Base-by-base conservation (phyloP, 2,329 filamentous ascomycete genomes). In the Trichoderma semiorbis region DNA sequence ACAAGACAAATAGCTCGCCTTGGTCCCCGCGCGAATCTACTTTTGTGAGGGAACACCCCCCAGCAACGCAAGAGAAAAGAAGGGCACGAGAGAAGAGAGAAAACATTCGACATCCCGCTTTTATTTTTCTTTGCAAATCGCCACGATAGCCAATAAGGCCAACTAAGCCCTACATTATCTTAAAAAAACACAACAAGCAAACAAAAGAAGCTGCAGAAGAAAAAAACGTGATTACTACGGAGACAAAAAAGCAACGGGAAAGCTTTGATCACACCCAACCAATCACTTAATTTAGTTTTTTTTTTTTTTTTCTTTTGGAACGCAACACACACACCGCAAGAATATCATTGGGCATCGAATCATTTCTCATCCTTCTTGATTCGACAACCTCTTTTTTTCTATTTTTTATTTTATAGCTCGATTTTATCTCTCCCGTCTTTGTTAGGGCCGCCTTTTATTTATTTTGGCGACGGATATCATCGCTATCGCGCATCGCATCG, bases 1-100 rank as follows among this genome's bases (percentile, higher is more conserved):
- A 72, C 71, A 72, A 72, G 71, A 72, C 71, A 70, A 63, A 72
- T 60, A 68, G 55, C 43, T 55, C 55, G 55, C 34, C 62, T 71
- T 36, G 47, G 14, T 65, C 60, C 60, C 60, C 43, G 30, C 61
- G 61, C 61, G 60, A 58, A 65, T 30, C 39, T 63, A 53, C 47
- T 53, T 53, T 53, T 53, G 47, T 24, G 47, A 53, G 47, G 10
- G 47, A 24, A 11, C 21, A 21, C 18, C 28, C 18, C 55, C 57
- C 57, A 53, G 47, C 47, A 53, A 53, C 47, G 11, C n/a, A 24
- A 30, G 5, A 57, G 8, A 47, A n/a, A 7, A 28, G 8, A 68
- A 47, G n/a, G 16, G n/a, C 18, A 43, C 24, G 39, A 50, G 43
- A 43, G 39, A 43, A 43, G 39, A 53, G 47, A 53, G 47, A 66